Evolutionary conservation across 2,329 filamentous ascomycete species (phyloP), one percentile per base, ranked within the genome.

Genomic region (Fusarium annulatum): DNA sequence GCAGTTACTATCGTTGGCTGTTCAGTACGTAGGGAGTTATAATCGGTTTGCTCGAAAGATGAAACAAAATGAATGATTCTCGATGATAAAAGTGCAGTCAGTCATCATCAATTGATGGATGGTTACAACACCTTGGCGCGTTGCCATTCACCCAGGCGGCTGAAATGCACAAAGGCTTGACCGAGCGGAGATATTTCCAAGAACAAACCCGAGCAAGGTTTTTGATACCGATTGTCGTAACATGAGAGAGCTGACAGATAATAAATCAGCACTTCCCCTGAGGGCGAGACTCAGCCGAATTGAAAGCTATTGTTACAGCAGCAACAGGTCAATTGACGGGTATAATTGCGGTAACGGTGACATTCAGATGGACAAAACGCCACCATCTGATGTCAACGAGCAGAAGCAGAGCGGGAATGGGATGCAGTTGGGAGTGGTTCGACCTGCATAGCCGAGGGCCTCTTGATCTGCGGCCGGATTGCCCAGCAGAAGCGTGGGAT

Each of bases 371-470:
- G 52, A 43, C 52, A 71, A 60, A 48, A 60, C 72, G 72, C 72
- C 72, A 67, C 72, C 72, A 75, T 74, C 74, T 74, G 67, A 74
- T 61, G 67, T 67, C 73, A 68, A 75, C 48, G 46, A 74, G 60
- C 69, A 61, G 59, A 42, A 74, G 60, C 69, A 61, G 36, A 56
- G 49, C 59, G 55, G 41, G 55, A 69, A 57, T 53, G 64, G 69
- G 69, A 72, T 64, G 72, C 69, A 77, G 69, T 76, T 76, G 73
- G 66, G 65, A 76, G 68, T 77, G 76, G 74, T 77, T 78, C 77
- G 77, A 77, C 79, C 76, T 82, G 81, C 81, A 83, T 82, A 82
- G 72, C 81, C 80, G 81, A 82, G 79, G 81, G 81, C 72, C 80
- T 79, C 79, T 77, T 71, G 74, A 79, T 80, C 79, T 82, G 81